Base-by-base conservation (phyloP, 441 rosid genomes). In the Heliophila coronopifolia region DNA sequence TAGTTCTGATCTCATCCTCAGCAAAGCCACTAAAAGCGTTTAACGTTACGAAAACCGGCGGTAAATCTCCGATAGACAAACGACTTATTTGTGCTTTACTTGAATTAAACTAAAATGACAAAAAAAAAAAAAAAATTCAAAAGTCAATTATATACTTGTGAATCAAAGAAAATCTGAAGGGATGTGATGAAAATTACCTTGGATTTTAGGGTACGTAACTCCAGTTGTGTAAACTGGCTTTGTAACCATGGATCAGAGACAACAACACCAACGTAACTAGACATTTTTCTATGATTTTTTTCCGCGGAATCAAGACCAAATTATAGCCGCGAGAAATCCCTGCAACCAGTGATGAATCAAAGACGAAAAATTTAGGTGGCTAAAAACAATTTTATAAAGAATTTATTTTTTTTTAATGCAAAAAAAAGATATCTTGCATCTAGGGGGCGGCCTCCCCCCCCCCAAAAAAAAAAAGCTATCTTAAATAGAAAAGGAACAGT, bases 171-270 rank as follows among this genome's bases (percentile, higher is more conserved):
- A 12, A 11, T 5, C 4, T 3, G 13, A 17, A 43, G 41, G 49
- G 22, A 46, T 11, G 48, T 17, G 25, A 23, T 3, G 18, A 1
- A 23, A 19, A 65, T 22, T 55, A 81, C 99, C 81, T 80, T 79
- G 26, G 99, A 82, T 71, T 93, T 89, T 30, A 93, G 92, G 39
- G 90, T 75, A 8, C 97, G 94, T 12, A 89, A 76, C 75, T 93
- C 94, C 20, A 93, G 97, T 73, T 93, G 99, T 36, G 99, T 93
- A 84, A 93, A 93, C 66, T 93, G 97, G 67, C 95, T 78, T 40
- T 93, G 99, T 41, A 93, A 86, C 97, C 85, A 78, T 69, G 85
- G 93, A 89, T 93, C 99, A 65, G 97, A 86, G 57, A 93, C 94
- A 45, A 80, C 52, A 16, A 93, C 84, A 39, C 99, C 99, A 57